Evolutionary conservation across 192 early-diverging fungal genomes (phyloP).

Genomic region (Mortierella claussenii): DNA sequence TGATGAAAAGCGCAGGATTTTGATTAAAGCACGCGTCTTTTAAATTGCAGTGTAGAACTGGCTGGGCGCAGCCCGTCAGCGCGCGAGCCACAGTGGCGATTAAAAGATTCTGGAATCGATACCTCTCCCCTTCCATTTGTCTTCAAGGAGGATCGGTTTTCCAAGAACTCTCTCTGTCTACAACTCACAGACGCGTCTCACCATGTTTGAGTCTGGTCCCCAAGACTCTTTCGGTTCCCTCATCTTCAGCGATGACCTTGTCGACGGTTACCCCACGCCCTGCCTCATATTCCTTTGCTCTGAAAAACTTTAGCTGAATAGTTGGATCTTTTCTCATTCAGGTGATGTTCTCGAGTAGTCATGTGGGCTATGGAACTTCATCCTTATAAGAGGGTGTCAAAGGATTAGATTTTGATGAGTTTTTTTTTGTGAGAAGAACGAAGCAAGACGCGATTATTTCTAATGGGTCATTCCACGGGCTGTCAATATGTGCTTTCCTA

Average conservation of each 20-base stretch:
- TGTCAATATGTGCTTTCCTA: conserved; percentile 52
- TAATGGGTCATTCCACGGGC: conserved; percentile 61
- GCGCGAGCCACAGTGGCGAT: too few relatives aligned
- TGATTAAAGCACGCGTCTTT: too few relatives aligned
- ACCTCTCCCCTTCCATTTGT: too few relatives aligned
- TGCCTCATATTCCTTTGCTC: conserved; percentile 49
- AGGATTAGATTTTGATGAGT: conserved; percentile 56
- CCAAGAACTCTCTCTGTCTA: conserved; percentile 53
- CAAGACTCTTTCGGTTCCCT: conserved; percentile 21
- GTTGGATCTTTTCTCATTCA: conserved; percentile 50
- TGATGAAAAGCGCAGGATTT: conserved; percentile 50
- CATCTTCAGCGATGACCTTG: conserved; percentile 54
- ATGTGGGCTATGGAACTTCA: conserved; percentile 53
- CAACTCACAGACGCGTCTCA: conserved; percentile 51
- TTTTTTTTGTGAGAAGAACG: conserved; percentile 37
- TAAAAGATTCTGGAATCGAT: too few relatives aligned
- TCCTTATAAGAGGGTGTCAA: conserved; percentile 46
- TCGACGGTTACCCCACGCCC: conserved; percentile 56
- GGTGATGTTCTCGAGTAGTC: conserved; percentile 55
- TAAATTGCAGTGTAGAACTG: too few relatives aligned
- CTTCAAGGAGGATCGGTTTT: conserved; percentile 41
- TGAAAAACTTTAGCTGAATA: conserved; percentile 19
- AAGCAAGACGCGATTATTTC: conserved; percentile 39
- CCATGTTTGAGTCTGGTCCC: conserved; percentile 56
- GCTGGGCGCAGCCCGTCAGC: too few relatives aligned